Base-by-base conservation (phyloP, 2,329 filamentous ascomycete species). In the Grosmannia clavigera region DNA sequence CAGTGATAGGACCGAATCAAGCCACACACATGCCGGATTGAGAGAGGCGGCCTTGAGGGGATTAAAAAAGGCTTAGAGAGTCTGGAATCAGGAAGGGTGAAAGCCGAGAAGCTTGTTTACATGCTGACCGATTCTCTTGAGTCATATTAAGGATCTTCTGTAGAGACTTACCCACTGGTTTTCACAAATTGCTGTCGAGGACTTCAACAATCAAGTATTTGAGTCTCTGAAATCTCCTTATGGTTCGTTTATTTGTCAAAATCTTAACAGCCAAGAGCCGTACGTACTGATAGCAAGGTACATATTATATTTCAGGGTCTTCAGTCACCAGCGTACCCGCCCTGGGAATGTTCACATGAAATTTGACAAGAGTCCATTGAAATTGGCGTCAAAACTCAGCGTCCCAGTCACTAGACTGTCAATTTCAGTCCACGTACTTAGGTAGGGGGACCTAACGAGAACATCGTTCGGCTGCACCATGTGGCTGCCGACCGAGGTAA, bases 71-170 rank as follows among this genome's bases (percentile, higher is more conserved):
- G 70, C 2, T 14, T 71, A 60, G 50, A 65, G 50, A 66, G 68
- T 25, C 38, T 71, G 58, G 67, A 59, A 60, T 59, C 64, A 29
- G 67, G 66, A 3, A 66, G 65, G 66, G 67, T 75, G n/a, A 72
- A 69, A 59, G 73, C 68, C 3, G 66, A 64, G 60, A 75, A 75
- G 66, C 61, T 75, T 65, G 72, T 75, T 7, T 74, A 72, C 62
- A 35, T 57, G 25, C 16, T 57, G 1, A 40, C 22, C 10, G 22
- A 56, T 72, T 29, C 69, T 69, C 31, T 70, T 57, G 16, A 70
- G 67, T 9, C 33, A 11, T 10, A 5, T 29, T 31, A 4, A 48
- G 19, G 16, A 9, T 22, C 22, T 25, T 11, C 5, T 7, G 25
- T 11, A 25, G 3, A 48, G 22, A 25, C 16, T 7, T 5, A 5